Evolutionary conservation across 352 stramenopile genomes (phyloP).

Genomic region (Phytophthora cactorum): DNA sequence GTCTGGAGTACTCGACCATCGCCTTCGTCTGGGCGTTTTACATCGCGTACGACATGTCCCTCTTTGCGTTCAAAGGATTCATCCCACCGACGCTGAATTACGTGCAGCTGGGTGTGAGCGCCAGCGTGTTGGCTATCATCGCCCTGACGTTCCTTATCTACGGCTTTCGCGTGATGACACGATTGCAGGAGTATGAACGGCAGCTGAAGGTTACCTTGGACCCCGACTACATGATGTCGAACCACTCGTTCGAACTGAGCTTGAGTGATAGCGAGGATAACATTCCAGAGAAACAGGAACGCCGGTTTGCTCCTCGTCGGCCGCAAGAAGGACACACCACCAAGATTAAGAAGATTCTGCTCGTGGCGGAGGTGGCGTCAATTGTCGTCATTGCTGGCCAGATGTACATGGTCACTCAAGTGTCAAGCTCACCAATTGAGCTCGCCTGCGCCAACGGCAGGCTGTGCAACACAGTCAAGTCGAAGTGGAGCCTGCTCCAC

Average conservation of each 20-base stretch:
- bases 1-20: constrained; percentile 39
- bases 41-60: constrained; percentile 32
- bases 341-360: constrained; percentile 40
- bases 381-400: constrained; percentile 29
- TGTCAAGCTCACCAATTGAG: constrained; percentile 18
- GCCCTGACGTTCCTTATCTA: constrained; percentile 38
- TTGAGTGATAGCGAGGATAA: constrained; percentile 30
- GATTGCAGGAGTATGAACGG: constrained; percentile 32
- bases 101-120: constrained; percentile 37
- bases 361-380: constrained; percentile 27
- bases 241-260: constrained; percentile 31
- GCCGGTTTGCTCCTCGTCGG: constrained; percentile 9
- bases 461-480: constrained; percentile 20
- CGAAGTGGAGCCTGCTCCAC: constrained; percentile 32
- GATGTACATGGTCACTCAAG: constrained; percentile 27
- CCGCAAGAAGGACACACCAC: constrained; percentile 29
- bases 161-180: constrained; percentile 30
- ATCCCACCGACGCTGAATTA: constrained; percentile 28
- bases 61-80: constrained; percentile 48
- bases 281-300: constrained; percentile 14
- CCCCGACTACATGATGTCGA: constrained; percentile 27
- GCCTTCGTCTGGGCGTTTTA: constrained; percentile 48
- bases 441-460: constrained; percentile 37
- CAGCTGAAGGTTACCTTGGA: constrained; percentile 24
- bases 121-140: constrained; percentile 28